Evolutionary conservation across 257 asterid species (phyloP).

Genomic region (Cordia subcordata): DNA sequence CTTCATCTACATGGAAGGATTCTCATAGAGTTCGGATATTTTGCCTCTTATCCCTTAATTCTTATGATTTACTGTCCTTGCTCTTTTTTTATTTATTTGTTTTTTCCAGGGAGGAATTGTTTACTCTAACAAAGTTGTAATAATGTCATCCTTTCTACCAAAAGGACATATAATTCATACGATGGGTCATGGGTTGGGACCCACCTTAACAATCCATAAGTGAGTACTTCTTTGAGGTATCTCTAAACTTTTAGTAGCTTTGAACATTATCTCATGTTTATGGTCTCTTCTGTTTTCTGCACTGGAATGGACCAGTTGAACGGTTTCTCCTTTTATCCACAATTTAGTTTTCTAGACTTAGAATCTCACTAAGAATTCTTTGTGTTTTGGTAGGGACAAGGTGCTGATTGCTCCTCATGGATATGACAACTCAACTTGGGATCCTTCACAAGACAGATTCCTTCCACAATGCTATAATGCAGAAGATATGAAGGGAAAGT

Average conservation of each 20-base stretch:
- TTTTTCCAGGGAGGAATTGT: conserved; percentile 78
- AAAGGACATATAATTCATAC: conserved; percentile 41
- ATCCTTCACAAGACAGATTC: conserved; percentile 58
- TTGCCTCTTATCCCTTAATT: not conserved
- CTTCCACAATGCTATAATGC: conserved; percentile 55
- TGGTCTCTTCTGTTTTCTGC: too few relatives aligned
- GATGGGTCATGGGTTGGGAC: conserved; percentile 54
- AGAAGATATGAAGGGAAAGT: conserved; percentile 62
- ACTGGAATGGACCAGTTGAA: too few relatives aligned
- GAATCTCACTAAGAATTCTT: too few relatives aligned
- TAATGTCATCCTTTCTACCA: conserved; percentile 51
- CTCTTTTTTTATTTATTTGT: too few relatives aligned
- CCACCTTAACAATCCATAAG: conserved; percentile 63
- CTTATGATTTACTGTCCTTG: conserved; percentile 4
- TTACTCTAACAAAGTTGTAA: conserved; percentile 66
- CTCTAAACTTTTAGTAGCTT: conserved; percentile 2
- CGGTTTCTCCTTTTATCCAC: too few relatives aligned
- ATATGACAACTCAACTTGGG: conserved; percentile 62
- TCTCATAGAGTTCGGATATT: too few relatives aligned
- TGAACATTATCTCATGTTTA: too few relatives aligned
- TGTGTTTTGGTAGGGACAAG: conserved; percentile 43
- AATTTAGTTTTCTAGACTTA: too few relatives aligned
- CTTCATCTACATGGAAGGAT: too few relatives aligned
- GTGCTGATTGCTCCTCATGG: conserved; percentile 62
- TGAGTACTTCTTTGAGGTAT: conserved; percentile 26